Evolutionary conservation across 345 rosid genomes (phyloP).

Genomic region (Atalantia buxifolia): DNA sequence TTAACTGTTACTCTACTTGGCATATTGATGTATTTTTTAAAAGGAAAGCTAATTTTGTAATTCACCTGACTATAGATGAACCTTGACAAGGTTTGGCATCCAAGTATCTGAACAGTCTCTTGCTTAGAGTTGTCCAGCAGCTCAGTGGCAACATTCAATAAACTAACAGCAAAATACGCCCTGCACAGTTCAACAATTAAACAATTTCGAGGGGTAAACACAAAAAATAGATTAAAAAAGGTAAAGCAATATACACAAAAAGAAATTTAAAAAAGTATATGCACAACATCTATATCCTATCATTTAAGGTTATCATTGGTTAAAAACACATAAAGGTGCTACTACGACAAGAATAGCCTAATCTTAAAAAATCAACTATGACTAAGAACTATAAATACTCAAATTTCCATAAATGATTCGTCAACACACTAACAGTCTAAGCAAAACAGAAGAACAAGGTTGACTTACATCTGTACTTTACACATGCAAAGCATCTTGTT

Average conservation of each 20-base stretch:
- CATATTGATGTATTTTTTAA: background rate
- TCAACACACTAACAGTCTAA: background rate
- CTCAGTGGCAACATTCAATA: slow-evolving; percentile 73
- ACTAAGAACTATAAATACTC: background rate
- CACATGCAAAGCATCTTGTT: slow-evolving; percentile 73
- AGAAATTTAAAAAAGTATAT: too few species aligned
- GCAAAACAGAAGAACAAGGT: background rate
- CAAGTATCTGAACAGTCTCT: slow-evolving; percentile 60
- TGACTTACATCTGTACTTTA: slow-evolving; percentile 82
- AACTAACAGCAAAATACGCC: slow-evolving; percentile 76
- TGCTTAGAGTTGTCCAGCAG: slow-evolving; percentile 73
- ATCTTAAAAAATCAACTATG: background rate
- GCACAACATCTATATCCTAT: background rate
- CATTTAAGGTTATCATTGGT: background rate
- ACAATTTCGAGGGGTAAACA: background rate
- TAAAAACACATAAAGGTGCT: background rate
- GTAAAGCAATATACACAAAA: too few species aligned
- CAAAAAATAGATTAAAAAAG: background rate
- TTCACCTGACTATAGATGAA: slow-evolving; percentile 86
- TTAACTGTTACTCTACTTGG: background rate
- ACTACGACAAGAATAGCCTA: background rate
- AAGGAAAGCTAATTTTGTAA: background rate
- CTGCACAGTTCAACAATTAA: slow-evolving; percentile 34
- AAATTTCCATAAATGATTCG: background rate
- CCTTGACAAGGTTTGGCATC: slow-evolving; percentile 81